phyloP scores from a whole-genome alignment of 352 stramenopile species.

The Phytophthora citricola region DNA sequence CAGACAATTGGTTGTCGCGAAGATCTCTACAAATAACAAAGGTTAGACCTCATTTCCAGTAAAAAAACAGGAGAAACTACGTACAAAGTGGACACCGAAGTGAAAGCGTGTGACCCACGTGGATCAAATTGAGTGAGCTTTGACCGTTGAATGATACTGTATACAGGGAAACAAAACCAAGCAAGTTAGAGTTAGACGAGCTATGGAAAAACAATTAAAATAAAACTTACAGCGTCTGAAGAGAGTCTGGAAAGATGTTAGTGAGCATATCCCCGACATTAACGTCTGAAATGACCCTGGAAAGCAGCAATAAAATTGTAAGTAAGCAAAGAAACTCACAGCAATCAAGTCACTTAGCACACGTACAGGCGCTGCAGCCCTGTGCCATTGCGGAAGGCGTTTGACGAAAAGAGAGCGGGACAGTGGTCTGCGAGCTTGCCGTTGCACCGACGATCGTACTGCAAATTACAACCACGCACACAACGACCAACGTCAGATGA shows the following conservation, averaged over 20 bases:
- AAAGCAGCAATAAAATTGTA: conserved; percentile 21
- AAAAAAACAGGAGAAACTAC: conserved; percentile 22
- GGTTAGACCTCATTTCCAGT: conserved; percentile 7
- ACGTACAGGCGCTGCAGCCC: conserved; percentile 61
- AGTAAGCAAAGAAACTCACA: not conserved
- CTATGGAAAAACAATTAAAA: not conserved
- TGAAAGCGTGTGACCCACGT: conserved; percentile 49
- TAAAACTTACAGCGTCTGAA: conserved; percentile 60
- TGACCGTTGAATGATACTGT: conserved; percentile 69
- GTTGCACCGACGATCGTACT: conserved; percentile 71
- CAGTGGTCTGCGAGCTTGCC: conserved; percentile 48
- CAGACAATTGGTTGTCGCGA: conserved; percentile 63
- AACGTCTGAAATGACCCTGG: conserved; percentile 67
- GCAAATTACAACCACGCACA: conserved; percentile 21
- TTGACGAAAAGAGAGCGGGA: conserved; percentile 58
- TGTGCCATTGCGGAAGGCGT: conserved; percentile 54
- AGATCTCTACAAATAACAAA: conserved; percentile 50
- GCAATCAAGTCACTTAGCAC: not conserved
- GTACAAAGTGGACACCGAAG: conserved; percentile 61
- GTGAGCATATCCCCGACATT: conserved; percentile 62
- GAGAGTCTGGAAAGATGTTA: conserved; percentile 69
- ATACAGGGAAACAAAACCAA: conserved; percentile 2
- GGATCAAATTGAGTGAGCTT: conserved; percentile 70
- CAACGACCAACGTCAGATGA: conserved; percentile 12
- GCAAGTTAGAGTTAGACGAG: conserved; percentile 1